Base-by-base conservation (phyloP, 1,284 basidiomycete genomes). In the Pseudozyma pruni region DNA sequence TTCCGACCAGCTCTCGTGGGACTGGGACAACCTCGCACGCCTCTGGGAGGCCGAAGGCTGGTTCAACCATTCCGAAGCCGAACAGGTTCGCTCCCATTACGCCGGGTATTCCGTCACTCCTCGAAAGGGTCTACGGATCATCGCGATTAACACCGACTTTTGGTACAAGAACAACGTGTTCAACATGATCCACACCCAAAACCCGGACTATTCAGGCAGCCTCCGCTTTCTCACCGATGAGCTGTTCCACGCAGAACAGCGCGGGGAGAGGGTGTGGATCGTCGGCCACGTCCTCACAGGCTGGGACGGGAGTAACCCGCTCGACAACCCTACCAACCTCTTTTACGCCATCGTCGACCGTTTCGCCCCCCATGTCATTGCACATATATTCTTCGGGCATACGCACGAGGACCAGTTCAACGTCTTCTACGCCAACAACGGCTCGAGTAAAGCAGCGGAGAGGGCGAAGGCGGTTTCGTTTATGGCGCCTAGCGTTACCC, bases 341-440 rank as follows among this genome's bases (percentile, higher is more conserved):
- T 59, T 74, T 47, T 62, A 79, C 54, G 63, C 72, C 55, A 92
- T 91, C 57, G 89, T 92, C 51, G 90, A 91, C 75, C 88, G 91
- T 16, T 93, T 87, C 82, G 88, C 90, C 5, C 85, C 85, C 14
- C 89, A 91, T 77, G 90, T 91, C 55, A 90, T 92, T 60, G 89
- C 90, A 27, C 89, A 89, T 89, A 70, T 91, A 40, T 91, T 92
- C 84, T 91, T 86, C 75, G 91, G 91, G 2, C 91, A 92, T 79
- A 89, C 90, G 1, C 91, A 92, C 67, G 90, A 92, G 79, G 91
- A 92, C 79, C 87, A 91, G 81, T 80, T 90, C 53, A 88, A 87
- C 88, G 87, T 92, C 42, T 92, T 87, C 81, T 92, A 92, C 77
- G 89, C 90, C 76, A 91, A 91, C 78, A 90, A 85, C 32, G 91